Evolutionary conservation across 225 moss, liverwort and hornwort species (phyloP).

Genomic region (Bryoerythrophyllum caledonicum): DNA sequence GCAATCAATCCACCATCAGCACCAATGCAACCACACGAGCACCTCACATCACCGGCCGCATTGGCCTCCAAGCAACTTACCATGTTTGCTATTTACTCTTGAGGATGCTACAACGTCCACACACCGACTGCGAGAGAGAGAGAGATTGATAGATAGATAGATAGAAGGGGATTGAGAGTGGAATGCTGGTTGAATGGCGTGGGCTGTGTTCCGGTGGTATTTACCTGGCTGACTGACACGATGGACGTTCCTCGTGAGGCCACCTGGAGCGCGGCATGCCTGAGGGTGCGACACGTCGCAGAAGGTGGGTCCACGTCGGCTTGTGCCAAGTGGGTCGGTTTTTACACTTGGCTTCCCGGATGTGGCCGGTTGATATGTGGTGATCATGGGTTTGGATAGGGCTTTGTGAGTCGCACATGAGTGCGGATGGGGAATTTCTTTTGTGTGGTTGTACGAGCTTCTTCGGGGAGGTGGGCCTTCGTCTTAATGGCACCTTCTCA

Average conservation of each 20-base stretch:
- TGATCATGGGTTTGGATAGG: not conserved
- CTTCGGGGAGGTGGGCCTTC: too few relatives aligned
- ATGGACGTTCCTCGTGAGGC: not conserved
- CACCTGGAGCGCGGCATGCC: constrained; percentile 10
- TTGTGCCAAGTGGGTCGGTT: not conserved
- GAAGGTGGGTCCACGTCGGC: not conserved
- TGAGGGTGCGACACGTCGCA: not conserved
- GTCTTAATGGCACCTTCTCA: too few relatives aligned
- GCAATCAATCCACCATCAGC: too few relatives aligned
- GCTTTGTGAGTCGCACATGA: too few relatives aligned
- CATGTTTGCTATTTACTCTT: not conserved
- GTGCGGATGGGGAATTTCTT: too few relatives aligned
- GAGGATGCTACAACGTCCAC: too few relatives aligned
- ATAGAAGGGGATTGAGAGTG: too few relatives aligned
- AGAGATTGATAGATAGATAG: not conserved
- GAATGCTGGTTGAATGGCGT: not conserved
- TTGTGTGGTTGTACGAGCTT: too few relatives aligned
- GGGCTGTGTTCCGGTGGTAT: not conserved
- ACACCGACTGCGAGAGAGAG: too few relatives aligned
- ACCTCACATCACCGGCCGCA: too few relatives aligned
- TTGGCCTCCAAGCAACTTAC: not conserved
- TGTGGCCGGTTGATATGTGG: constrained; percentile 17
- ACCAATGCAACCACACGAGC: not conserved
- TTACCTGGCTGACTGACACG: not conserved
- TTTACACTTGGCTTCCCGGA: constrained; percentile 7